A percentile compares a stretch with the other conserved stretches of the same genome.
Conservation (phyloP, 2,329 filamentous ascomycete species). For the Venturia aucupariae region DNA sequence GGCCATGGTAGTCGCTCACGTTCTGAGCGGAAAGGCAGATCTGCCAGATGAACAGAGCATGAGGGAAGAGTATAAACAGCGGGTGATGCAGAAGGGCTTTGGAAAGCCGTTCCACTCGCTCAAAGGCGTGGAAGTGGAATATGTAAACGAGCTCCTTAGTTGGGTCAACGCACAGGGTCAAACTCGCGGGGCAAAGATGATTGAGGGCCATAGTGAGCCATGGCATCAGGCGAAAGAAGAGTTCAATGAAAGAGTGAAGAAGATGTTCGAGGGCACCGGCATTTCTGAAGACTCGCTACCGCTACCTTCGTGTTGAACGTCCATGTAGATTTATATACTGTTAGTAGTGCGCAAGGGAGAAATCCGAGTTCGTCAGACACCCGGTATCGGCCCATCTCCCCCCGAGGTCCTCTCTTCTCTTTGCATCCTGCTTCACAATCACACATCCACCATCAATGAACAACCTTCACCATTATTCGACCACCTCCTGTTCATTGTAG, state of each 20-base stretch:
- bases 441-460: not conserved
- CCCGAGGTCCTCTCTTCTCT: not conserved
- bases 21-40: conserved; percentile 42
- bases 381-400: not conserved
- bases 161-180: conserved; percentile 30
- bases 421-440: too few relatives aligned
- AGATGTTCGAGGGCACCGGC: conserved; percentile 18
- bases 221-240: conserved; percentile 30
- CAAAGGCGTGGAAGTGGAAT: conserved; percentile 29
- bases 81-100: conserved; percentile 29
- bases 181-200: conserved; percentile 16
- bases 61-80: conserved; percentile 31
- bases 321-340: not conserved
- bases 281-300: not conserved
- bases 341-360: too few relatives aligned
- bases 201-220: conserved; percentile 28
- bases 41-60: conserved; percentile 39
- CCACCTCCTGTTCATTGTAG: not conserved
- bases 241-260: conserved; percentile 25
- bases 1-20: conserved; percentile 50
- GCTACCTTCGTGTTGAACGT: not conserved
- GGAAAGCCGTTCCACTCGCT: conserved; percentile 39
- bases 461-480: not conserved
- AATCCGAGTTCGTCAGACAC: too few relatives aligned
- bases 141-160: conserved; percentile 31